phyloP scores from a whole-genome alignment of 2,329 filamentous ascomycete genomes.

The Neonectria sp. region DNA sequence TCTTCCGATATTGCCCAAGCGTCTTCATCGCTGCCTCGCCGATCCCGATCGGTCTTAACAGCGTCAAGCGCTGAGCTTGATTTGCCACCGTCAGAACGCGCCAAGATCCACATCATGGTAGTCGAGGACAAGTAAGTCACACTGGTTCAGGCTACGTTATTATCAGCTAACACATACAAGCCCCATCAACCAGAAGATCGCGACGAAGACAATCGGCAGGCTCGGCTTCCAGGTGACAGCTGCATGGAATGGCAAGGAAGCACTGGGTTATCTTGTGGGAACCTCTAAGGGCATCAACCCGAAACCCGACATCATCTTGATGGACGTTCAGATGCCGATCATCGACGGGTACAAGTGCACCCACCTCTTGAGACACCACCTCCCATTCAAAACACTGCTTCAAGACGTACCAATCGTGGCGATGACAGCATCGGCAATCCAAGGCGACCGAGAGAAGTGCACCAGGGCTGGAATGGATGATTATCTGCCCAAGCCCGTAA shows the following conservation, averaged over 20 bases:
- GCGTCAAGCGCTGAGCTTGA: conserved; percentile 59
- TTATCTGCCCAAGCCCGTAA: conserved; percentile 81
- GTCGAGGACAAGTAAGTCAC: conserved; percentile 83
- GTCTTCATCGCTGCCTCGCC: conserved; percentile 44
- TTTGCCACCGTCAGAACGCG: conserved; percentile 70
- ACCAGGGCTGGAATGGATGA: conserved; percentile 83
- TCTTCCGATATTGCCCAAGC: conserved; percentile 46
- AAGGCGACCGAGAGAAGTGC: conserved; percentile 83
- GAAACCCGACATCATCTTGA: conserved; percentile 82
- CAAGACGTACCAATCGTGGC: conserved; percentile 81
- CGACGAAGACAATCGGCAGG: conserved; percentile 81
- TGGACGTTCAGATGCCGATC: conserved; percentile 84
- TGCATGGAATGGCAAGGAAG: conserved; percentile 85
- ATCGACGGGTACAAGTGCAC: conserved; percentile 86
- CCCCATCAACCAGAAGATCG: conserved; percentile 82
- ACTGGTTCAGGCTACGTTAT: not conserved
- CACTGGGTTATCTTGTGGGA: conserved; percentile 78
- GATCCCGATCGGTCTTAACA: conserved; percentile 54
- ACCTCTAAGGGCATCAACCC: conserved; percentile 65
- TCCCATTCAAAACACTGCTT: conserved; percentile 73
- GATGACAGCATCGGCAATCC: conserved; percentile 86
- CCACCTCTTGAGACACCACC: conserved; percentile 78
- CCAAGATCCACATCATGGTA: conserved; percentile 78
- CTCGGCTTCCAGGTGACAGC: conserved; percentile 80
- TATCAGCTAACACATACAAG: conserved; percentile 50